These are phyloP conservation scores for Metarhizium album DNA, from an alignment of 2,329 filamentous ascomycete species.

Conservation along the genomic window DNA sequence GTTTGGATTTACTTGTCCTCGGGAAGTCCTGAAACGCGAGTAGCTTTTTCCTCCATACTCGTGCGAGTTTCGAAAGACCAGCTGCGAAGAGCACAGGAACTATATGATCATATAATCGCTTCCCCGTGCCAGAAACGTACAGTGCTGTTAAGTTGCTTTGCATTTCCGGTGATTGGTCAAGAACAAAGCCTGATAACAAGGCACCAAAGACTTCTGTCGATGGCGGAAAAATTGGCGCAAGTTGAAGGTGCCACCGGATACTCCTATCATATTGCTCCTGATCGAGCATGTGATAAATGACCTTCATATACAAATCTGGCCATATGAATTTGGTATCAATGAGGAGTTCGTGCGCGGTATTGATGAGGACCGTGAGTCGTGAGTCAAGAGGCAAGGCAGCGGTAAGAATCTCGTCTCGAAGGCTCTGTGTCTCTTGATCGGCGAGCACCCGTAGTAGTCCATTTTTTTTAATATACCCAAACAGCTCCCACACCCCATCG, in stretches of 20 bases:
- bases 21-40: constrained; percentile 32
- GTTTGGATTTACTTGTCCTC: constrained; percentile 26
- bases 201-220: constrained; percentile 28
- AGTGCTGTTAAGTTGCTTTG: constrained; percentile 32
- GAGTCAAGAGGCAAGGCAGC: constrained; percentile 17
- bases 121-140: constrained; percentile 33
- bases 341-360: constrained; percentile 23
- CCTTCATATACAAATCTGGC: constrained; percentile 39
- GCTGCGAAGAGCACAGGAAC: constrained; percentile 39
- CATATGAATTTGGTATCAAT: constrained; percentile 28
- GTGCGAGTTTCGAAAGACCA: constrained; percentile 34
- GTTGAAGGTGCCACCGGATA: constrained; percentile 36
- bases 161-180: constrained; percentile 23
- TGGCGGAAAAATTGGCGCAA: constrained; percentile 33
- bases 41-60: constrained; percentile 35
- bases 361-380: constrained; percentile 16
- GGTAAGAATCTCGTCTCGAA: constrained; percentile 21
- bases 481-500: constrained; percentile 18
- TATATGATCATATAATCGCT: constrained; percentile 37
- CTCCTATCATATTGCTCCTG: constrained; percentile 26
- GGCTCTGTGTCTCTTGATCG: constrained; percentile 11
- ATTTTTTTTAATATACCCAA: constrained; percentile 13
- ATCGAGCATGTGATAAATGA: constrained; percentile 32
- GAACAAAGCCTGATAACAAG: constrained; percentile 32
- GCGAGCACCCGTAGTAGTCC: constrained; percentile 13